Conservation (phyloP, 768 basidiomycete species). For the Artomyces pyxidatus region DNA sequence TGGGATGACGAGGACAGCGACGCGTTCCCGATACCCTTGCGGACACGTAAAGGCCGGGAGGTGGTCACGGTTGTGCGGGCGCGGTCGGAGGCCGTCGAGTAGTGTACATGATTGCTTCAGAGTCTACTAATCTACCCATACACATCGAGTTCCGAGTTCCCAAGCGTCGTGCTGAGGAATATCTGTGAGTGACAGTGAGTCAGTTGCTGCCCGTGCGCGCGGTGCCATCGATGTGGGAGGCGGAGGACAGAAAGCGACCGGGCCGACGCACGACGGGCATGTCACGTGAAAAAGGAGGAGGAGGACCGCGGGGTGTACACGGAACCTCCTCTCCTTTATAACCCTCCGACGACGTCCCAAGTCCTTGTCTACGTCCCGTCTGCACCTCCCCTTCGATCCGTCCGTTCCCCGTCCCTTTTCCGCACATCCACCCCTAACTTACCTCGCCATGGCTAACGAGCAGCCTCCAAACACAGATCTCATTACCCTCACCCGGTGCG, state of each 20-base stretch:
- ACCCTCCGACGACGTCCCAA: too few relatives aligned
- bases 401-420: conserved; percentile 8
- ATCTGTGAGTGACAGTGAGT: too few relatives aligned
- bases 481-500: conserved; percentile 87
- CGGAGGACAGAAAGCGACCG: conserved; percentile 24
- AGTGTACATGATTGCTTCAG: too few relatives aligned
- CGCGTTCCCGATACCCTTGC: conserved; percentile 59
- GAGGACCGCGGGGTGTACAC: neutral
- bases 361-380: conserved; percentile 1
- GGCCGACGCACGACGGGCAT: conserved; percentile 1
- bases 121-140: too few relatives aligned
- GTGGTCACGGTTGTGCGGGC: conserved; percentile 27
- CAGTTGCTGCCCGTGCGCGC: too few relatives aligned
- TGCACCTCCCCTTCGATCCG: neutral
- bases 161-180: too few relatives aligned
- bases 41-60: conserved; percentile 59
- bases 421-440: conserved; percentile 5
- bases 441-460: conserved; percentile 23
- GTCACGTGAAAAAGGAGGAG: neutral
- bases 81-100: conserved; percentile 27
- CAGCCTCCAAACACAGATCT: conserved; percentile 78
- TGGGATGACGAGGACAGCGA: conserved; percentile 60
- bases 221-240: too few relatives aligned
- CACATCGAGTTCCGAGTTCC: too few relatives aligned
- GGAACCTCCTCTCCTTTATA: neutral